Base-by-base conservation (phyloP, 1,284 basidiomycete species). In the Microbotryum violaceum region DNA sequence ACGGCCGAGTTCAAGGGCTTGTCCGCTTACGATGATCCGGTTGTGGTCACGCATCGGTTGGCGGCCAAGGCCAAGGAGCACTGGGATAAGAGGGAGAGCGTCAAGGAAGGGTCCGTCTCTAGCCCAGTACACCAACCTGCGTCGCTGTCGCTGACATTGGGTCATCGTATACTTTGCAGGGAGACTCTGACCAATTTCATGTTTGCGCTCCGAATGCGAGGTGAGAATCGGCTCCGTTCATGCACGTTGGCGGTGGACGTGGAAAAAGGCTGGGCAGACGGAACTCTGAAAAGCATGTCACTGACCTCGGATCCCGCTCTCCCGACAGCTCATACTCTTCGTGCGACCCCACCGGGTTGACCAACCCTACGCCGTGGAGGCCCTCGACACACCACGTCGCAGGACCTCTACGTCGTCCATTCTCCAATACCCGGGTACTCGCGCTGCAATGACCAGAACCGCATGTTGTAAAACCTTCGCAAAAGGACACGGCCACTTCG, bases 151-250 rank as follows among this genome's bases (percentile, higher is more conserved):
- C 57, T 59, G 54, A 59, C 21, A 9, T 29, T 27, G 6, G 21
- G n/a, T n/a, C n/a, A n/a, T n/a, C n/a, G 9, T 4, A 18, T 18
- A 1, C 16, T 16, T 29, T 18, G 8, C 31, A 65, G 63, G 3
- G 67, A 69, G 55, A 66, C 64, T 16, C 44, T 69, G 16, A 69
- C 67, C 16, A 69, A 69, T 49, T 69, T 69, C 14, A 66, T 69
- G 62, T 68, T 54, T 58, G 59, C 59, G 10, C 33, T 54, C 47
- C 37, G 48, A 21, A 57, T 61, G 52, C 44, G 44, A 27, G 56
- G 55, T 52, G 25, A 27, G 51, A 25, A 27, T 44, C 45, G 27
- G 12, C 23, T 23, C 37, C 37, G 16, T 42, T 14, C 18, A 42
- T 42, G 37, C 37, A 42, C 37, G 3, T 42, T 16, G 5, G 37